These are phyloP conservation scores for Xylaria sp. DNA, from an alignment of 2,329 filamentous ascomycete species.

Conservation along the genomic window DNA sequence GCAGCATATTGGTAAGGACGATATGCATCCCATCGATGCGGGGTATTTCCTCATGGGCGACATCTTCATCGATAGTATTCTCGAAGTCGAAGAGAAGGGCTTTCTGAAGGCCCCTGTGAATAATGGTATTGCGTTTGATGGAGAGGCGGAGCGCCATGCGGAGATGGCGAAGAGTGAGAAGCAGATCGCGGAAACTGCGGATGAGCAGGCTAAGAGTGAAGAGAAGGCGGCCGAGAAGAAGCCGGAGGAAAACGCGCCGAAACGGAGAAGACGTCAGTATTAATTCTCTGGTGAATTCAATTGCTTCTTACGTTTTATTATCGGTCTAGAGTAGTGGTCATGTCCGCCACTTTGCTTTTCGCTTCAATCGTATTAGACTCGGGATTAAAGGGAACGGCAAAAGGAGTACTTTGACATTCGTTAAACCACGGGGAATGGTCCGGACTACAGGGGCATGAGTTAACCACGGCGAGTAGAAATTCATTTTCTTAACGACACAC, in stretches of 20 bases:
- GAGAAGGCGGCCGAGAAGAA: conserved; percentile 1
- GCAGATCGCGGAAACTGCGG: conserved; percentile 9
- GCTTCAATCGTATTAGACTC: neutral
- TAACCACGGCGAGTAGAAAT: neutral
- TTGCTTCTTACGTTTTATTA: neutral
- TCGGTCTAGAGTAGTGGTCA: neutral
- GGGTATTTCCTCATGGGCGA: conserved; percentile 32
- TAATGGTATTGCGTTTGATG: conserved; percentile 19
- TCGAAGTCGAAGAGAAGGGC: conserved; percentile 27
- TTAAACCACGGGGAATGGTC: no score
- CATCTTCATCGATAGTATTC: conserved; percentile 29
- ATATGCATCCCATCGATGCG: conserved; percentile 29
- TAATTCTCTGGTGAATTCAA: neutral
- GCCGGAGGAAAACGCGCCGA: conserved; percentile 3
- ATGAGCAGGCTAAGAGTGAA: neutral
- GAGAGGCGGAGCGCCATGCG: conserved; percentile 19
- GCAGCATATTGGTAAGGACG: conserved; percentile 26
- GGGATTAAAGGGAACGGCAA: neutral
- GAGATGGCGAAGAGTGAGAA: conserved; percentile 14
- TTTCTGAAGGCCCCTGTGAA: conserved; percentile 22
- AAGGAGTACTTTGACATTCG: neutral
- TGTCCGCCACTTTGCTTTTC: neutral
- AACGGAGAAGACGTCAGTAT: conserved; percentile 3
- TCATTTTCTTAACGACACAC: neutral
- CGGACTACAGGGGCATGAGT: no score